Evolutionary conservation across 2,329 filamentous ascomycete species (phyloP), one percentile per base, ranked within the genome.

Genomic region (Xylaria sp.): DNA sequence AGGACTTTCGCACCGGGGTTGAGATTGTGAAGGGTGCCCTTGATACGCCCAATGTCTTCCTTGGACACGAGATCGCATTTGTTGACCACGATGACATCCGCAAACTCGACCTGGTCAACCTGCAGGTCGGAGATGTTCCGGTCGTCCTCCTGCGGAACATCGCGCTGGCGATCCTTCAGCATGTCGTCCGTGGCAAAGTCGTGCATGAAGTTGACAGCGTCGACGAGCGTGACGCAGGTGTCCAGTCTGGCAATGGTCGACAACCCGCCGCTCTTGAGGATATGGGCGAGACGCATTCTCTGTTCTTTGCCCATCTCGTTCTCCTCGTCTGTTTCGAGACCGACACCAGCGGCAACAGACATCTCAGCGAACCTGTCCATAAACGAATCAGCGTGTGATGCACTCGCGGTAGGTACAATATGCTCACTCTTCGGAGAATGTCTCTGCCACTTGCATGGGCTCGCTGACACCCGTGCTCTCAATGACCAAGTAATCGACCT

Each of bases 41-140:
- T 70, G 57, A 89, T 78, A 2, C 80, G 75, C 76, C 79, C 56
- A 9, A 68, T 50, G 47, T 70, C 67, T 0, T 66, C 63, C 37
- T 64, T 60, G 5, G 66, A 18, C 68, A 89, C 83, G 61, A 84
- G 82, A 61, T 90, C 86, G 4, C 82, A 76, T 71, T 91, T 91
- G 74, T 91, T 91, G 18, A 90, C 74, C 2, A 90, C 79, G 11
- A 91, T 80, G 5, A 90, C 86, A 64, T 91, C 87, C 0, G 88
- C 87, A 66, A 91, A 91, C 72, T 91, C 88, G 60, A 91, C 88
- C 67, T 91, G 88, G 65, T 91, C 88, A 0, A 89, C 86, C 80
- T 90, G 88, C 0, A 91, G 78, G 65, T 91, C 87, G 0, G 87
- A 89, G 2, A 91, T 87, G 0, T 86, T 90, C 0, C 88, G 77